Base-by-base conservation (phyloP, 257 asterid species). In the Solanum pimpinellifolium region DNA sequence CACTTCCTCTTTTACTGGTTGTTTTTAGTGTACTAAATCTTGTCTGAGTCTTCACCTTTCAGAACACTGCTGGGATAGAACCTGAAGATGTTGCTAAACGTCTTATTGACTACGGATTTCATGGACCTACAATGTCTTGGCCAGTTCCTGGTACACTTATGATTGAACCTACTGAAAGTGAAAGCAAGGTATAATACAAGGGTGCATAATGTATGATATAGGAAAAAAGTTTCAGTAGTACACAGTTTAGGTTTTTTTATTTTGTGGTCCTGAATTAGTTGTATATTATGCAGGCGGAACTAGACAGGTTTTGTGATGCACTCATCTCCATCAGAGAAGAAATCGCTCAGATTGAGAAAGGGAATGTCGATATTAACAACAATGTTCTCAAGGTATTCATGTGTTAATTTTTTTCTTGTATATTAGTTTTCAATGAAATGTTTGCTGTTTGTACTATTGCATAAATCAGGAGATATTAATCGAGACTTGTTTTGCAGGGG, bases 71-170 rank as follows among this genome's bases (percentile, higher is more conserved):
- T 92, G 99, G 99, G 86, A 92, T 96, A 73, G 99, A 96, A 93
- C 95, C 99, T 9, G 99, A 96, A 91, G 99, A 96, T 89, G 98
- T 96, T 86, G 99, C 99, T 52, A 96, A 96, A 87, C 99, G 99
- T 91, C 98, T 96, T 46, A 96, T 96, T 93, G 99, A 96, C 90
- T 96, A 96, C 59, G 99, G 99, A 91, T 96, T 96, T 75, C 99
- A 96, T 88, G 99, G 92, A 76, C 99, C 99, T 47, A 96, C 99
- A 75, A 96, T 96, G 99, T 96, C 99, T 20, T 96, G 98, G 98
- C 99, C 99, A 1, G 99, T 96, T 72, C 98, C 99, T 3, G 99
- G 99, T 84, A 96, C 99, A 11, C 99, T 96, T 88, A 96, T 96
- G 99, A 92, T 96, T 88, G 99, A 96, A 87, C 99, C 99, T 18